Percentiles rank a stretch among this genome's conserved stretches.
phyloP scores from a whole-genome alignment of 192 early-diverging fungal genomes.

The Entrophospora sp. region DNA sequence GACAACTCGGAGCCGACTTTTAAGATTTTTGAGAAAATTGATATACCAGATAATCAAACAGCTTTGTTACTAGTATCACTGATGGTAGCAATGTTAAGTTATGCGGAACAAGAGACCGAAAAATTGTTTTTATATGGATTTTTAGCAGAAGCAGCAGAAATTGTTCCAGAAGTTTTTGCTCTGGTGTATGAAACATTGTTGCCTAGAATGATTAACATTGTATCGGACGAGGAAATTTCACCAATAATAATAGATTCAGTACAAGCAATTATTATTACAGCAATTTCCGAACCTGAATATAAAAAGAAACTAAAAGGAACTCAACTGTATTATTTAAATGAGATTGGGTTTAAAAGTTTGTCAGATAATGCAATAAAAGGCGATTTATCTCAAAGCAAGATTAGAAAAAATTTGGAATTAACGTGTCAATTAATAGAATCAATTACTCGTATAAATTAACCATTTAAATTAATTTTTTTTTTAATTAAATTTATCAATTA shows the following conservation, averaged over 20 bases:
- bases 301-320: background rate
- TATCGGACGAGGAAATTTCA: no score
- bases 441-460: no score
- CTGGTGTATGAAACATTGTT: slow-evolving; percentile 61
- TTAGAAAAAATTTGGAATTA: slow-evolving; percentile 28
- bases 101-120: slow-evolving; percentile 65
- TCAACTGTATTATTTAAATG: slow-evolving; percentile 27
- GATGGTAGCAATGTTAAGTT: slow-evolving; percentile 64
- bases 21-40: slow-evolving; percentile 56
- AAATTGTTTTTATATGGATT: slow-evolving; percentile 67
- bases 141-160: slow-evolving; percentile 62
- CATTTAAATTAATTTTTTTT: no score
- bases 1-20: slow-evolving; percentile 33
- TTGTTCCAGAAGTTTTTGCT: slow-evolving; percentile 62
- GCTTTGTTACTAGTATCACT: slow-evolving; percentile 55
- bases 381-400: slow-evolving; percentile 31
- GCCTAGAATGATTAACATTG: no score
- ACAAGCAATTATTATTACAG: slow-evolving; percentile 60
- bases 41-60: slow-evolving; percentile 57
- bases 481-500: no score
- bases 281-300: slow-evolving; percentile 25
- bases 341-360: slow-evolving; percentile 42
- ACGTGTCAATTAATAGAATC: slow-evolving; percentile 43
- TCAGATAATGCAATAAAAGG: slow-evolving; percentile 33
- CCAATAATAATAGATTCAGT: slow-evolving; percentile 59